Evolutionary conservation across 495 filamentous ascomycete genomes (phyloP).

Genomic region (Cudoniella acicularis): DNA sequence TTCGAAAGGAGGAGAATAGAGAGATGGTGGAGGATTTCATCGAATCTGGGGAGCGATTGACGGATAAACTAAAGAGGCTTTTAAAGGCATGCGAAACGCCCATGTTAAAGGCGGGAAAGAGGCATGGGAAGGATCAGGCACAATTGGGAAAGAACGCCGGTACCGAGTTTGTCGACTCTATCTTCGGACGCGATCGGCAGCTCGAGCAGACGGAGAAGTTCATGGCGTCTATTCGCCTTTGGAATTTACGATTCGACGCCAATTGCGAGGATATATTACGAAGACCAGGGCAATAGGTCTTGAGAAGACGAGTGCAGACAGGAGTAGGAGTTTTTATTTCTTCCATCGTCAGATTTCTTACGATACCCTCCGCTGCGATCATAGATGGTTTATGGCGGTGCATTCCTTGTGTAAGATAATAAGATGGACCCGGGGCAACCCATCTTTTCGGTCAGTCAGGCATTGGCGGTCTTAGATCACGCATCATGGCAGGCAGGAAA

Average conservation of each 20-base stretch:
- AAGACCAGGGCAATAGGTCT: conserved; percentile 23
- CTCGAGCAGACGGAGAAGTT: conserved; percentile 91
- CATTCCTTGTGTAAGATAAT: conserved; percentile 13
- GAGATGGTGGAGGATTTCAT: conserved; percentile 91
- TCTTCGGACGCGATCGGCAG: conserved; percentile 91
- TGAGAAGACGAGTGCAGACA: background rate
- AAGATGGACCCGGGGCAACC: conserved; percentile 8
- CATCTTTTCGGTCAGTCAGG: conserved; percentile 2
- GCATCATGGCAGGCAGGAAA: conserved; percentile 17
- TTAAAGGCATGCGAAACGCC: conserved; percentile 88
- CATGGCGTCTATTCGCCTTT: conserved; percentile 88
- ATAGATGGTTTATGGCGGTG: conserved; percentile 1
- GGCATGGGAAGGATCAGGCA: conserved; percentile 59
- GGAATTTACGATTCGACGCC: conserved; percentile 93
- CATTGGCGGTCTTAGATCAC: conserved; percentile 7
- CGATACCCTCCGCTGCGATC: conserved; percentile 23
- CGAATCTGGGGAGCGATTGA: conserved; percentile 84
- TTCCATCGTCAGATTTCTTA: conserved; percentile 19
- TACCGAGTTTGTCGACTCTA: conserved; percentile 93
- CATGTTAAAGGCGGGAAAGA: conserved; percentile 63
- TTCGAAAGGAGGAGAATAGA: conserved; percentile 64
- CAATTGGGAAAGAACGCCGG: conserved; percentile 91
- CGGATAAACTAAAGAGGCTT: conserved; percentile 78
- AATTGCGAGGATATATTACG: conserved; percentile 88
- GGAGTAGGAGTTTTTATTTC: conserved; percentile 7